Evolutionary conservation across 2,329 filamentous ascomycete species (phyloP).

Genomic region (Monosporascus ibericus): DNA sequence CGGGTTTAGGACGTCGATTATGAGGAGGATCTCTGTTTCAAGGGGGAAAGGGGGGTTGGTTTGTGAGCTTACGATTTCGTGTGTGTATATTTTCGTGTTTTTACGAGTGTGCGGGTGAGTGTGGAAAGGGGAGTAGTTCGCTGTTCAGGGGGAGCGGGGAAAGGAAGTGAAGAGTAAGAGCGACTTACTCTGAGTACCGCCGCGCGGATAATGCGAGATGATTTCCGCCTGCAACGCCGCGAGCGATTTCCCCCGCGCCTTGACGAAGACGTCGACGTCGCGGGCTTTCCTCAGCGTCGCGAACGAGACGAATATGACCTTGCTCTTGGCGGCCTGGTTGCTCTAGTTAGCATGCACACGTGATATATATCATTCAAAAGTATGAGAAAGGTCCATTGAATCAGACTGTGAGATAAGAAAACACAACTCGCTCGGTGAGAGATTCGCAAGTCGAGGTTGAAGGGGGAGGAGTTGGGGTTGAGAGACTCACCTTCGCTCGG

Average conservation of each 20-base stretch:
- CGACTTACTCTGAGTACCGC: slow-evolving; percentile 37
- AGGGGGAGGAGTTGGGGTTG: neutral
- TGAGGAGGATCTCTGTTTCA: slow-evolving; percentile 58
- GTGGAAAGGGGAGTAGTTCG: slow-evolving; percentile 3
- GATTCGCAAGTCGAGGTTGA: neutral
- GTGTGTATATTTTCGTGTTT: neutral
- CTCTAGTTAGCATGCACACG: neutral
- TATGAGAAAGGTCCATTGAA: no score
- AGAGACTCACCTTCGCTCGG: slow-evolving; percentile 59
- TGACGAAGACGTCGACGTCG: slow-evolving; percentile 62
- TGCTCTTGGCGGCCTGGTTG: slow-evolving; percentile 54
- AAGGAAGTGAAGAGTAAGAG: neutral
- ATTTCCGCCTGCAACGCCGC: slow-evolving; percentile 55
- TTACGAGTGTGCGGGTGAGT: neutral
- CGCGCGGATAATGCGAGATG: slow-evolving; percentile 39
- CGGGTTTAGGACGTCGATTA: slow-evolving; percentile 74
- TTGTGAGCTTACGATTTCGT: neutral
- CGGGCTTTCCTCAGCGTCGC: slow-evolving; percentile 61
- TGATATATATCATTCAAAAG: no score
- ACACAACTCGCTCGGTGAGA: neutral
- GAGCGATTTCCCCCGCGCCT: slow-evolving; percentile 53
- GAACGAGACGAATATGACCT: slow-evolving; percentile 73
- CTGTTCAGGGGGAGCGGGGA: slow-evolving; percentile 1
- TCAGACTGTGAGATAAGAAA: no score
- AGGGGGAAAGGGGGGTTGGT: neutral